phyloP scores from a whole-genome alignment of 305 asterid genomes.

The Salvia sclarea region DNA sequence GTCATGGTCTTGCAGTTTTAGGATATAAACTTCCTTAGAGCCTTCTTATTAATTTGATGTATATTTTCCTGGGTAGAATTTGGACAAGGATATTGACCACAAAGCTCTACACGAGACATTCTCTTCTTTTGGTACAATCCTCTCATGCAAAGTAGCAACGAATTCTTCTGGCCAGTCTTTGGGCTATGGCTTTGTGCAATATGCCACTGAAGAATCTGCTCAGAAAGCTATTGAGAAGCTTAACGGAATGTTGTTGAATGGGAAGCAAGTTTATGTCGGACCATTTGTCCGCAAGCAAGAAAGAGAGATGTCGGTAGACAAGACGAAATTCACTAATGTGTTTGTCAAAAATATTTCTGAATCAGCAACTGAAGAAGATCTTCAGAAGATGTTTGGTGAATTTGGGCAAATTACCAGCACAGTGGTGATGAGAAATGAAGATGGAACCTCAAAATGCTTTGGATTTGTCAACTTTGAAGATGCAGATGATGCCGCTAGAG shows the following conservation, averaged over 20 bases:
- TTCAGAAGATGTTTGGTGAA: constrained; percentile 67
- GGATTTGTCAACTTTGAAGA: constrained; percentile 95
- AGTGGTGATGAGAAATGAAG: constrained; percentile 84
- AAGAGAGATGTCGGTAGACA: constrained; percentile 69
- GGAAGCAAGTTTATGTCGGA: constrained; percentile 88
- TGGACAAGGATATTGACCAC: constrained; percentile 96
- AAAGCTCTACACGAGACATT: constrained; percentile 89
- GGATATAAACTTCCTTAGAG: neutral
- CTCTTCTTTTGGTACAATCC: constrained; percentile 73
- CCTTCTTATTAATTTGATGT: neutral
- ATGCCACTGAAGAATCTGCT: constrained; percentile 75
- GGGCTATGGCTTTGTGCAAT: constrained; percentile 99
- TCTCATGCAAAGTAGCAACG: constrained; percentile 87
- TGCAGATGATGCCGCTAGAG: constrained; percentile 85
- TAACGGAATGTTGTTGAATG: constrained; percentile 93
- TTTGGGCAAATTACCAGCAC: constrained; percentile 70
- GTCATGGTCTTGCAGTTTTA: neutral
- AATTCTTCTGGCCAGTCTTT: constrained; percentile 75
- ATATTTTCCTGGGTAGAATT: constrained; percentile 49
- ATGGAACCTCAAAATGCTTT: constrained; percentile 87
- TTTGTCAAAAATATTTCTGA: constrained; percentile 91
- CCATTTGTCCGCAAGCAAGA: constrained; percentile 92
- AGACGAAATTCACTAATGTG: constrained; percentile 77
- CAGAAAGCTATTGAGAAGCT: constrained; percentile 84
- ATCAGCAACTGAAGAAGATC: constrained; percentile 71